A percentile compares a stretch with the other conserved stretches of the same genome.
These are phyloP conservation scores for Tranzscheliella williamsii DNA, from an alignment of 1,284 basidiomycete species.

Conservation along the genomic window DNA sequence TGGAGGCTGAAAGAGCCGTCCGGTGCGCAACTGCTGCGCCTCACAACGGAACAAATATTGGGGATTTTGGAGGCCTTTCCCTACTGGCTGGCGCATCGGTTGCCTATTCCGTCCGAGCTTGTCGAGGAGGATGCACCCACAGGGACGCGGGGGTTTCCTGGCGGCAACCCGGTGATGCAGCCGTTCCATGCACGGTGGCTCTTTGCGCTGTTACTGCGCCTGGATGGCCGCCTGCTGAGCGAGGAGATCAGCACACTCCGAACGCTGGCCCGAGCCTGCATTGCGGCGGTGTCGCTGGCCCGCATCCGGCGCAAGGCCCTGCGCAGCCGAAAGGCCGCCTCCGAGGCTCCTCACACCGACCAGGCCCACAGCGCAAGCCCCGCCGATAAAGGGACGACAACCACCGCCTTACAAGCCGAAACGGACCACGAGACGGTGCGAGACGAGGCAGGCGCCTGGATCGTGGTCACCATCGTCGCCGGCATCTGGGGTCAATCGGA, in stretches of 20 bases:
- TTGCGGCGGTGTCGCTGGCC: slow-evolving; percentile 65
- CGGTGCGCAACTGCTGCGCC: slow-evolving; percentile 7
- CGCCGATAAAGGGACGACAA: too few relatives aligned
- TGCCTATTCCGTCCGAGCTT: too few relatives aligned
- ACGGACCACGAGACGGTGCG: slow-evolving; percentile 52
- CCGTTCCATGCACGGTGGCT: slow-evolving; percentile 79
- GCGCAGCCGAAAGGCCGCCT: slow-evolving; percentile 1
- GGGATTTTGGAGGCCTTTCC: slow-evolving; percentile 27
- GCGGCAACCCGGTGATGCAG: slow-evolving; percentile 64
- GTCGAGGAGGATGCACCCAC: slow-evolving; percentile 7
- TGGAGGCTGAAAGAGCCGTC: slow-evolving; percentile 22
- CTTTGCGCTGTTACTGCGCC: slow-evolving; percentile 74
- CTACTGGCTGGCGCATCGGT: slow-evolving; percentile 32
- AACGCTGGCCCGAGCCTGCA: slow-evolving; percentile 74
- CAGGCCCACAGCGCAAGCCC: background rate
- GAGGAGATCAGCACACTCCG: slow-evolving; percentile 79
- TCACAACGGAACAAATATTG: slow-evolving; percentile 34
- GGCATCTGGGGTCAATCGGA: slow-evolving; percentile 84
- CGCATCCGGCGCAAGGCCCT: slow-evolving; percentile 36
- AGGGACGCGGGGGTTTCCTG: background rate
- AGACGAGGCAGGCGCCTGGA: slow-evolving; percentile 75
- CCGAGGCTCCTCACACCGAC: background rate
- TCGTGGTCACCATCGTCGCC: slow-evolving; percentile 73
- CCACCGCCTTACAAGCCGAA: slow-evolving; percentile 42
- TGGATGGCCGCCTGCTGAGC: slow-evolving; percentile 74